Conservation (phyloP, 2,329 filamentous ascomycete genomes). For the Sporothrix variecibatus region DNA sequence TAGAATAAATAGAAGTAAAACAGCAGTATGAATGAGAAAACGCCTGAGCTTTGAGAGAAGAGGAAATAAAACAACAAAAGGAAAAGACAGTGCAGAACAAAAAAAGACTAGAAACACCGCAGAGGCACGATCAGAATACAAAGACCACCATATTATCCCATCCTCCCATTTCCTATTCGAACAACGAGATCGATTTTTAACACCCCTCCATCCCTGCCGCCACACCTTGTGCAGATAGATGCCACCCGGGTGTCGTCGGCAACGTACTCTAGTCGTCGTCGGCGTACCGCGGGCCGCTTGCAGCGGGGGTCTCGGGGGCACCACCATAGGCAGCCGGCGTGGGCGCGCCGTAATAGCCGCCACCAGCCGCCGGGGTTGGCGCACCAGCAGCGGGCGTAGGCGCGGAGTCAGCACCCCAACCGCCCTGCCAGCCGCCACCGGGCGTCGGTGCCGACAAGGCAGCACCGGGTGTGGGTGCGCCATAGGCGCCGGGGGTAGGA, state of each 20-base stretch:
- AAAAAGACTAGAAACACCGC: neutral
- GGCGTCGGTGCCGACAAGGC: constrained; percentile 66
- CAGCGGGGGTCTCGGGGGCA: constrained; percentile 62
- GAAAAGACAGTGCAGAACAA: neutral
- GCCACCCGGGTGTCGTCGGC: neutral
- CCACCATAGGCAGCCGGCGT: constrained; percentile 64
- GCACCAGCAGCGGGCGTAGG: constrained; percentile 67
- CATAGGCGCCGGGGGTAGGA: constrained; percentile 67
- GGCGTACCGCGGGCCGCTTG: constrained; percentile 56
- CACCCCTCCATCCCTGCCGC: neutral
- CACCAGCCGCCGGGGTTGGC: constrained; percentile 68
- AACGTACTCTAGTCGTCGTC: constrained; percentile 48
- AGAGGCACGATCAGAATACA: neutral
- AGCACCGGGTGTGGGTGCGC: constrained; percentile 62
- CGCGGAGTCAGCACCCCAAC: constrained; percentile 63
- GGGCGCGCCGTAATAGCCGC: constrained; percentile 60
- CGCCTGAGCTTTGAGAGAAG: constrained; percentile 5
- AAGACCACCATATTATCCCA: neutral
- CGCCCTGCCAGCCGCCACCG: constrained; percentile 61
- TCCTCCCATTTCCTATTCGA: neutral
- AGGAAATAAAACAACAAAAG: neutral
- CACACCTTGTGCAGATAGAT: neutral
- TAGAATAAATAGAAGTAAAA: neutral
- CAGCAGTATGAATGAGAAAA: neutral
- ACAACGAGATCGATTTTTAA: neutral